These are phyloP conservation scores for Fusarium solani-melongenae DNA, from an alignment of 2,329 filamentous ascomycete genomes.

Conservation along the genomic window DNA sequence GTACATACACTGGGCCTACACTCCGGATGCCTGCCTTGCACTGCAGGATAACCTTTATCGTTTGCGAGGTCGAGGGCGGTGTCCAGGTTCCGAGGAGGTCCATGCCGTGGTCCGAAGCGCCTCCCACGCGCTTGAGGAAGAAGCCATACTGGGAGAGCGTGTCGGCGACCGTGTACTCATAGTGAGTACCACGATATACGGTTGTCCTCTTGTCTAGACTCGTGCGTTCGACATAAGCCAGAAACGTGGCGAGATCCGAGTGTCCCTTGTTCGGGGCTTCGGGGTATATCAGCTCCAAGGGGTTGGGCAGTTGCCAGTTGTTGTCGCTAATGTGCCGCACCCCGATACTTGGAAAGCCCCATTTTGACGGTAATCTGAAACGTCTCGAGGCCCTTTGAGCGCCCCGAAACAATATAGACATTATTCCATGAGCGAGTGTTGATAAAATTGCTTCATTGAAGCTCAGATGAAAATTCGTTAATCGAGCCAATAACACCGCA, in stretches of 20 bases:
- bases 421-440: conserved; percentile 19
- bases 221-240: conserved; percentile 69
- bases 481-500: neutral
- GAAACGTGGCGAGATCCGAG: conserved; percentile 72
- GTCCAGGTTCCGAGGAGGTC: conserved; percentile 80
- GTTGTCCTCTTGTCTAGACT: conserved; percentile 66
- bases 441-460: neutral
- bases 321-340: conserved; percentile 16
- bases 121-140: conserved; percentile 72
- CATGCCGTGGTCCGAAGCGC: conserved; percentile 75
- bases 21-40: conserved; percentile 73
- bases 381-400: conserved; percentile 6
- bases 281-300: conserved; percentile 53
- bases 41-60: conserved; percentile 67
- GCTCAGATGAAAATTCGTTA: neutral
- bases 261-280: conserved; percentile 64
- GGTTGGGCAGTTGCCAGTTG: conserved; percentile 1
- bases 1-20: conserved; percentile 68
- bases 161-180: conserved; percentile 75
- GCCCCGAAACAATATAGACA: conserved; percentile 21
- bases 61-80: conserved; percentile 53
- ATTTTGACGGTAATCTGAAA: neutral
- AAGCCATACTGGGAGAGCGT: conserved; percentile 72
- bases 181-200: conserved; percentile 78
- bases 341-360: neutral